phyloP scores from a whole-genome alignment of 2,329 filamentous ascomycete species.

The Fusarium goolgardi region DNA sequence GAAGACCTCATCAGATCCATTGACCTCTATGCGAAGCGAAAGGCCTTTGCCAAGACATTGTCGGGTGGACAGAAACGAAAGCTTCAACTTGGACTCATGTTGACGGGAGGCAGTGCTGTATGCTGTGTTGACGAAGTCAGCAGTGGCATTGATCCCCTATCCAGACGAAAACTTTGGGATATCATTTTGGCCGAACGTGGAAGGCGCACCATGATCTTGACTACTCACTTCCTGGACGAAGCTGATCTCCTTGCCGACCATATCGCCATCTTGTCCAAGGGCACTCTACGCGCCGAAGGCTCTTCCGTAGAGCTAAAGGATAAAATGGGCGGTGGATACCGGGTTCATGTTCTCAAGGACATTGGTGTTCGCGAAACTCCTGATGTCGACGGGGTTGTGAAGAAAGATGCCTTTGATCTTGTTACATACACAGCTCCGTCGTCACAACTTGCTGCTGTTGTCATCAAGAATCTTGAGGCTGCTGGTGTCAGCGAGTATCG shows the following conservation, averaged over 20 bases:
- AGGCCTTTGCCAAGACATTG: conserved; percentile 78
- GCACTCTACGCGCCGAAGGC: conserved; percentile 82
- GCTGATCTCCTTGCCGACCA: conserved; percentile 90
- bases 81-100: conserved; percentile 93
- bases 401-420: conserved; percentile 74
- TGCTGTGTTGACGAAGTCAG: conserved; percentile 95
- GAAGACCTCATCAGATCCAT: conserved; percentile 73
- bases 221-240: conserved; percentile 94
- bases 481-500: conserved; percentile 80
- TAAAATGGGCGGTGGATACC: conserved; percentile 83
- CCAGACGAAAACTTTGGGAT: conserved; percentile 91
- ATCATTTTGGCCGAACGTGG: conserved; percentile 89
- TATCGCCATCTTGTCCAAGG: conserved; percentile 88
- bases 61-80: conserved; percentile 95
- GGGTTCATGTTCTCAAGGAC: conserved; percentile 77
- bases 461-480: conserved; percentile 76
- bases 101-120: conserved; percentile 87
- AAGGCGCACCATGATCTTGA: conserved; percentile 83
- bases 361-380: conserved; percentile 60
- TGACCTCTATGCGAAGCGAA: conserved; percentile 79
- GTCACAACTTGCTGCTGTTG: conserved; percentile 75
- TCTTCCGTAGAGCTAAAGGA: conserved; percentile 90
- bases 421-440: conserved; percentile 77
- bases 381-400: conserved; percentile 66
- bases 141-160: conserved; percentile 87